phyloP scores from a whole-genome alignment of 1,284 basidiomycete genomes.

The Cystobasidium sp. region DNA sequence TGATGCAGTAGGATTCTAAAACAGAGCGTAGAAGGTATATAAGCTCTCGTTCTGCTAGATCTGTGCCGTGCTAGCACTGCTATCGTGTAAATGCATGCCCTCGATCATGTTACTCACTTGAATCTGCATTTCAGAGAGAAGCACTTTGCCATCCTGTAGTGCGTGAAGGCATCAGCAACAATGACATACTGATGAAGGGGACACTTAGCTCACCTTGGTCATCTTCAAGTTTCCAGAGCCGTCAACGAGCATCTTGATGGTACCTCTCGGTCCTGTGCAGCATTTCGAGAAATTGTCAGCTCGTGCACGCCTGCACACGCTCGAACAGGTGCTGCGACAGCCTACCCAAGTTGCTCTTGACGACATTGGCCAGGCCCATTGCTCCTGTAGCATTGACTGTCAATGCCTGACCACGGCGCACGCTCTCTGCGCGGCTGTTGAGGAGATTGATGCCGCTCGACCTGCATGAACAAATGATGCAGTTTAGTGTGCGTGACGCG shows the following conservation, averaged over 20 bases:
- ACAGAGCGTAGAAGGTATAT: not conserved
- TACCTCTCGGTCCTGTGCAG: slow-evolving; percentile 80
- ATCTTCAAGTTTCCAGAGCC: slow-evolving; percentile 99
- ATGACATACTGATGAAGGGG: not conserved
- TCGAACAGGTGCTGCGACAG: slow-evolving; percentile 33
- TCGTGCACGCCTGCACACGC: slow-evolving; percentile 44
- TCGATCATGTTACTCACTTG: slow-evolving; percentile 61
- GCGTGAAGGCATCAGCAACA: not conserved
- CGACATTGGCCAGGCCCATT: slow-evolving; percentile 95
- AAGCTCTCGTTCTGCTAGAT: slow-evolving; percentile 31
- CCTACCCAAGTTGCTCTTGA: slow-evolving; percentile 92
- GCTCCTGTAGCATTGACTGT: slow-evolving; percentile 93
- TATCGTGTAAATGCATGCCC: not conserved
- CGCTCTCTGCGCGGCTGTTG: slow-evolving; percentile 74
- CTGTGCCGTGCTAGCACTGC: not conserved
- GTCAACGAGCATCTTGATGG: slow-evolving; percentile 99
- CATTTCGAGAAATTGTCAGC: slow-evolving; percentile 14
- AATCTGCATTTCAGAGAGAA: slow-evolving; percentile 99
- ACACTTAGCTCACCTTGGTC: slow-evolving; percentile 72
- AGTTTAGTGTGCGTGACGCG: not conserved
- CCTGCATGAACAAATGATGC: slow-evolving; percentile 14
- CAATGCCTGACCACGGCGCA: slow-evolving; percentile 86
- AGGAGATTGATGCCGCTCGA: slow-evolving; percentile 42
- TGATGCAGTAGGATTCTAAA: slow-evolving; percentile 90
- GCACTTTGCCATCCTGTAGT: slow-evolving; percentile 84